Evolutionary conservation across 2,329 filamentous ascomycete species (phyloP).

Genomic region (Hawksworthiomyces lignivorus): DNA sequence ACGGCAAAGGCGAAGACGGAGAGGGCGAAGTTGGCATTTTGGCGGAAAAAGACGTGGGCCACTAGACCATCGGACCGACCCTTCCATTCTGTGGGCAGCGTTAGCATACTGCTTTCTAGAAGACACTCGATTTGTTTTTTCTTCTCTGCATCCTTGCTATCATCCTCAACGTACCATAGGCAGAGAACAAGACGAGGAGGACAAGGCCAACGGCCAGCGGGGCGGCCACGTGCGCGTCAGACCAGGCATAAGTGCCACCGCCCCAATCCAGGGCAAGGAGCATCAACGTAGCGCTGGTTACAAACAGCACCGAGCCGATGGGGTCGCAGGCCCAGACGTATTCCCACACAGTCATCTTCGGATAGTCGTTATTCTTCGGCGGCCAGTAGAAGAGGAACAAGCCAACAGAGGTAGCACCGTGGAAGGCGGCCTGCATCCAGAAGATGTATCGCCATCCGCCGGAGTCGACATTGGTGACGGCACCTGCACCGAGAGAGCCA

Average conservation of each 20-base stretch:
- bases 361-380: constrained; percentile 28
- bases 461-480: constrained; percentile 38
- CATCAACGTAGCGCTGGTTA: constrained; percentile 34
- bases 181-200: constrained; percentile 30
- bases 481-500: constrained; percentile 42
- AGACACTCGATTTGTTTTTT: too few species aligned
- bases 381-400: constrained; percentile 41
- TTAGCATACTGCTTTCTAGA: too few species aligned
- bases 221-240: constrained; percentile 30
- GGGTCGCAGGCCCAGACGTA: constrained; percentile 41
- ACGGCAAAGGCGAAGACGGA: constrained; percentile 48
- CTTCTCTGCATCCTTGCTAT: too few species aligned
- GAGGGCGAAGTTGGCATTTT: constrained; percentile 46
- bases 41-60: constrained; percentile 47
- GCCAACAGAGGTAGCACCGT: constrained; percentile 38
- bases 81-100: constrained; percentile 40
- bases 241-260: constrained; percentile 33
- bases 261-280: constrained; percentile 39
- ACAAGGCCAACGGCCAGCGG: constrained; percentile 34
- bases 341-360: constrained; percentile 30
- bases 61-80: constrained; percentile 45
- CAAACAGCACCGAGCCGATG: constrained; percentile 36
- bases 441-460: constrained; percentile 50
- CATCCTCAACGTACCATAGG: too few species aligned
- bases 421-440: constrained; percentile 51